Evolutionary conservation across 2,329 filamentous ascomycete genomes (phyloP).

Genomic region (Gaeumannomyces sp.): DNA sequence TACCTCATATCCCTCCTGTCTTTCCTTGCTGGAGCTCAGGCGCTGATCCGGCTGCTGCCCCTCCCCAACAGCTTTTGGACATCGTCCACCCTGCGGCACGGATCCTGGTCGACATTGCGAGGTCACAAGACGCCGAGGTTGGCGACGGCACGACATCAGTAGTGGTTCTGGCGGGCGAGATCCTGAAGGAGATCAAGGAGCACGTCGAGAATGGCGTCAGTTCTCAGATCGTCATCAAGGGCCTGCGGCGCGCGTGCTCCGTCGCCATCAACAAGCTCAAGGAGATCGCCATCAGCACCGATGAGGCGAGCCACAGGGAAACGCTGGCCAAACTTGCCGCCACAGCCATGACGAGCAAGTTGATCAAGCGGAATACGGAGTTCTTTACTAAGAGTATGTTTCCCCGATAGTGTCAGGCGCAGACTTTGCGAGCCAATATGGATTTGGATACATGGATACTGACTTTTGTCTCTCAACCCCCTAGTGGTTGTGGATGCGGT

Average conservation of each 20-base stretch:
- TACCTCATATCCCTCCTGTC: neutral
- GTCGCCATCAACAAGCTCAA: constrained; percentile 99
- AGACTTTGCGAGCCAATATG: neutral
- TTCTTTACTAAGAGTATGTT: constrained; percentile 94
- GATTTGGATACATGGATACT: neutral
- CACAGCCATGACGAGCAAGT: constrained; percentile 98
- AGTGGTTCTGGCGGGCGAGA: constrained; percentile 94
- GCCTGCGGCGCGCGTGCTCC: constrained; percentile 74
- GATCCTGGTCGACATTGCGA: constrained; percentile 95
- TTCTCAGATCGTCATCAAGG: constrained; percentile 97
- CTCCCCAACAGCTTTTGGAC: constrained; percentile 68
- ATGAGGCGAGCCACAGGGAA: constrained; percentile 76
- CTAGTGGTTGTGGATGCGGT: constrained; percentile 97
- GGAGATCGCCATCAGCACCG: constrained; percentile 86
- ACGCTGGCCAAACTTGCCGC: constrained; percentile 84
- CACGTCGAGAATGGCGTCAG: constrained; percentile 95
- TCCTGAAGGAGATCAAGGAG: constrained; percentile 93
- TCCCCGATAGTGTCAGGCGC: constrained; percentile 7
- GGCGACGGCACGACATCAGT: constrained; percentile 97
- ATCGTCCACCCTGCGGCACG: constrained; percentile 96
- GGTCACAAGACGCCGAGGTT: constrained; percentile 98
- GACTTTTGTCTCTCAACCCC: neutral
- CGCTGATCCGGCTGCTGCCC: constrained; percentile 9
- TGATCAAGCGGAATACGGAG: constrained; percentile 92
- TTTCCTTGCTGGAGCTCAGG: neutral